A percentile compares a stretch with the other conserved stretches of the same genome.
Conservation (phyloP, 2,329 filamentous ascomycete genomes). For the Penicillium brasilianum region DNA sequence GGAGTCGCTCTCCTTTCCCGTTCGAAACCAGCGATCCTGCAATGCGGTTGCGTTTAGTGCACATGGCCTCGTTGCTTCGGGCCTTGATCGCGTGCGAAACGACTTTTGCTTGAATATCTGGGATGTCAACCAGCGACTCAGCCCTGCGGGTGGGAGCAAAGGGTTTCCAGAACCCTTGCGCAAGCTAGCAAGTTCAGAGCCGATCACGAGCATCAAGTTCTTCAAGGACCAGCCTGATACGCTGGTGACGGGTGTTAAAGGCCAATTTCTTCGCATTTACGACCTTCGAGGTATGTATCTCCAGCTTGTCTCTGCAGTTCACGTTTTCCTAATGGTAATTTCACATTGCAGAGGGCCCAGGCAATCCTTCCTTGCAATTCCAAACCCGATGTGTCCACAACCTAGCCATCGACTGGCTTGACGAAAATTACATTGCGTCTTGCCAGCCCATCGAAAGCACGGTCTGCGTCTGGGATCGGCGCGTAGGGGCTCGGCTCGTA, state of each 20-base stretch:
- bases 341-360: conserved; percentile 38
- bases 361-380: conserved; percentile 53
- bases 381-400: conserved; percentile 67
- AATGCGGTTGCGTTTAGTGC: conserved; percentile 67
- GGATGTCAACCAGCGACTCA: conserved; percentile 59
- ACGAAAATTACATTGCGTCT: conserved; percentile 69
- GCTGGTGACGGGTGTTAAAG: conserved; percentile 65
- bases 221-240: conserved; percentile 64
- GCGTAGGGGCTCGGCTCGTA: conserved; percentile 50
- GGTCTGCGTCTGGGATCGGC: conserved; percentile 67
- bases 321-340: conserved; percentile 6
- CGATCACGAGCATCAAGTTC: conserved; percentile 69
- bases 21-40: conserved; percentile 67
- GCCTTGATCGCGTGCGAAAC: conserved; percentile 66
- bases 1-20: conserved; percentile 58
- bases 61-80: conserved; percentile 63
- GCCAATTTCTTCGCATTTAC: conserved; percentile 65
- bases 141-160: conserved; percentile 39
- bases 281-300: conserved; percentile 61
- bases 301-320: conserved; percentile 4
- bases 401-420: conserved; percentile 65
- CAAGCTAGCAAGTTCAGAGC: conserved; percentile 65
- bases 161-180: conserved; percentile 57
- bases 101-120: conserved; percentile 70
- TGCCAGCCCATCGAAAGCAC: conserved; percentile 60